These are phyloP conservation scores for Carex scoparia DNA, from an alignment of 176 grass and related monocot genomes.

Conservation along the genomic window DNA sequence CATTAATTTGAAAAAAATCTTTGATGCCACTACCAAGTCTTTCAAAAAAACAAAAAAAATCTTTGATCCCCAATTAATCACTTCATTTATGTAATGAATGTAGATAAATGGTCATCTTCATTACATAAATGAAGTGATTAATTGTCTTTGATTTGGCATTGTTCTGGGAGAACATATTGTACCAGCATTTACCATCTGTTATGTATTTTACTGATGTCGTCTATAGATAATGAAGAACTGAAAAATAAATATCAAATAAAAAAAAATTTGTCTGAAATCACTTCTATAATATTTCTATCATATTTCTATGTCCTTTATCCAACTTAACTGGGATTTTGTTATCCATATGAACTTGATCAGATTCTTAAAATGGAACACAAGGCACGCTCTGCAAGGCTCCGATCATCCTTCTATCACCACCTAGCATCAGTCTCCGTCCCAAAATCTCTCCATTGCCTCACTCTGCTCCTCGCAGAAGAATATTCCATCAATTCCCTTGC, in stretches of 20 bases:
- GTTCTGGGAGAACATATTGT: not conserved
- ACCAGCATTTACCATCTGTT: not conserved
- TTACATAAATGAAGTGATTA: not conserved
- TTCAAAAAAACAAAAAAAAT: not conserved
- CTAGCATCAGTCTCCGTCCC: constrained; percentile 73
- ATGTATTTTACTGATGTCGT: not conserved
- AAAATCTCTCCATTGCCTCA: constrained; percentile 79
- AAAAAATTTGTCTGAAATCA: not conserved
- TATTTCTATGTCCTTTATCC: not conserved
- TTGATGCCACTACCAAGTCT: no score
- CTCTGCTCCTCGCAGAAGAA: constrained; percentile 60
- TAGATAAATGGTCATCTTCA: not conserved
- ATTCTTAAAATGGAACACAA: constrained; percentile 86
- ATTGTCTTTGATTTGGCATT: not conserved
- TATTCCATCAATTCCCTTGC: constrained; percentile 72
- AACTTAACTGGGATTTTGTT: not conserved
- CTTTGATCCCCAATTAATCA: not conserved
- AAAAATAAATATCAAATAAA: not conserved
- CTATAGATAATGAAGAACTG: not conserved
- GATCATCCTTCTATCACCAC: constrained; percentile 47
- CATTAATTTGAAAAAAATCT: not conserved
- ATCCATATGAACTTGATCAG: constrained; percentile 25
- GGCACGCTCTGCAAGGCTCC: constrained; percentile 49
- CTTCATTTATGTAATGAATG: not conserved
- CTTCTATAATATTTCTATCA: no score